These are phyloP conservation scores for Tuber magnatum DNA, from an alignment of 495 filamentous ascomycete species.

Conservation along the genomic window DNA sequence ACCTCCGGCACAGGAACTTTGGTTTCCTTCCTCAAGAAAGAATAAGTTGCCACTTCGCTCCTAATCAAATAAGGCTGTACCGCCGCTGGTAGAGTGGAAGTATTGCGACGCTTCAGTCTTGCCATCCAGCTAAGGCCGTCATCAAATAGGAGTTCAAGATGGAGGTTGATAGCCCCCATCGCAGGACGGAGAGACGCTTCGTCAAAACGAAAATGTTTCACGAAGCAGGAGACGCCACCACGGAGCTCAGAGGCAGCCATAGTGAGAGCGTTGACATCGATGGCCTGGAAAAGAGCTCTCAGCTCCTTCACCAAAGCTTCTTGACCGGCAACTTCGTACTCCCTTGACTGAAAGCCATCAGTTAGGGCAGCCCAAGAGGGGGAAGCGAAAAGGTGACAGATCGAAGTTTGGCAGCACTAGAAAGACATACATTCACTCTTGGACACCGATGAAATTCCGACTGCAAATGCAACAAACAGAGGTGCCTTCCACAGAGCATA, in stretches of 20 bases:
- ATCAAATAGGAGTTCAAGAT: constrained; percentile 38
- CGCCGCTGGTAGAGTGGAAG: constrained; percentile 14
- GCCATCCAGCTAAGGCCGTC: constrained; percentile 42
- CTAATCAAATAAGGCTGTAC: constrained; percentile 33
- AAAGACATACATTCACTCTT: constrained; percentile 25
- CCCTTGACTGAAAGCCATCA: constrained; percentile 14
- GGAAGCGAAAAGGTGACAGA: neutral
- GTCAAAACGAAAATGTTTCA: neutral
- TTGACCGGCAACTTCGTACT: constrained; percentile 24
- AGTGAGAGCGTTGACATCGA: constrained; percentile 18
- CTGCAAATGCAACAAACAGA: constrained; percentile 28
- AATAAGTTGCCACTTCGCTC: constrained; percentile 44
- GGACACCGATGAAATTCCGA: constrained; percentile 30
- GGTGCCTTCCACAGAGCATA: constrained; percentile 29
- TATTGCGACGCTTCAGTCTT: constrained; percentile 30
- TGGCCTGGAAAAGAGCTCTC: constrained; percentile 6
- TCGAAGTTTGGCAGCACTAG: neutral
- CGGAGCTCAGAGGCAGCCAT: constrained; percentile 22
- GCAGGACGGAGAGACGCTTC: constrained; percentile 7
- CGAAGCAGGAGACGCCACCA: constrained; percentile 17
- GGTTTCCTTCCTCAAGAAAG: constrained; percentile 41
- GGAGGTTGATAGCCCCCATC: constrained; percentile 37
- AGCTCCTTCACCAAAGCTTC: constrained; percentile 23
- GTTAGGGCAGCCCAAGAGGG: neutral
- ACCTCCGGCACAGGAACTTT: constrained; percentile 39